A percentile compares a stretch with the other conserved stretches of the same genome.
Evolutionary conservation across 176 grass and related monocot genomes (phyloP).

Genomic region (Oryza longistaminata): DNA sequence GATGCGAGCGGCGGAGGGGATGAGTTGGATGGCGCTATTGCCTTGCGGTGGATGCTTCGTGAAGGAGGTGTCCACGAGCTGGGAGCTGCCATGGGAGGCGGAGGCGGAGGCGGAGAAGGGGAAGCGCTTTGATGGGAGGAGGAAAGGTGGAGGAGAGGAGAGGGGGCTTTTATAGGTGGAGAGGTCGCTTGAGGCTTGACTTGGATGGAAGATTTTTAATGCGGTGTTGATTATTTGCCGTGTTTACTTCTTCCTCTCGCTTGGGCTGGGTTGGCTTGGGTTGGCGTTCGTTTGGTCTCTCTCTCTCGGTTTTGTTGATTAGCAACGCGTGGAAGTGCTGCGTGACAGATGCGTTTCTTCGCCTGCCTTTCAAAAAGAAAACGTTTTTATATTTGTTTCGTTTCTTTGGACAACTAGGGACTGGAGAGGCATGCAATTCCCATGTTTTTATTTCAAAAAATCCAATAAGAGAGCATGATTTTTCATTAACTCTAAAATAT

Average conservation of each 20-base stretch:
- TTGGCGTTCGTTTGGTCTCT: neutral
- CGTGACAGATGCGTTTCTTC: neutral
- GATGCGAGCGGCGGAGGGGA: too few relatives aligned
- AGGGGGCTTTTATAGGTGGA: constrained; percentile 2
- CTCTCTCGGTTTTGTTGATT: neutral
- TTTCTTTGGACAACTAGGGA: too few relatives aligned
- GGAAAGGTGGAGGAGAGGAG: neutral
- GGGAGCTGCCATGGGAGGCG: constrained; percentile 41
- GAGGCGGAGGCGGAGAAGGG: neutral
- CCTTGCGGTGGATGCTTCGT: neutral
- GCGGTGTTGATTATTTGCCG: neutral
- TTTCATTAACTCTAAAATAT: neutral
- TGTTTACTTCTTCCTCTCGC: neutral
- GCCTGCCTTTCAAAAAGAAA: too few relatives aligned
- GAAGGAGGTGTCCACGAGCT: constrained; percentile 34
- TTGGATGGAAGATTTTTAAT: neutral
- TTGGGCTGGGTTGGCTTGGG: neutral
- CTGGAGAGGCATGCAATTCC: too few relatives aligned
- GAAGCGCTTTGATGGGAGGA: neutral
- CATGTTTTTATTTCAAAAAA: too few relatives aligned
- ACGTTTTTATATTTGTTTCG: too few relatives aligned
- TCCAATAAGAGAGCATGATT: too few relatives aligned
- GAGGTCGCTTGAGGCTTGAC: too few relatives aligned
- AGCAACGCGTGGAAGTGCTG: neutral
- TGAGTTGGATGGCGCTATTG: neutral